A percentile compares a stretch with the other conserved stretches of the same genome.
Conservation (phyloP, 257 asterid genomes). For the Thymus quinquecostatus region DNA sequence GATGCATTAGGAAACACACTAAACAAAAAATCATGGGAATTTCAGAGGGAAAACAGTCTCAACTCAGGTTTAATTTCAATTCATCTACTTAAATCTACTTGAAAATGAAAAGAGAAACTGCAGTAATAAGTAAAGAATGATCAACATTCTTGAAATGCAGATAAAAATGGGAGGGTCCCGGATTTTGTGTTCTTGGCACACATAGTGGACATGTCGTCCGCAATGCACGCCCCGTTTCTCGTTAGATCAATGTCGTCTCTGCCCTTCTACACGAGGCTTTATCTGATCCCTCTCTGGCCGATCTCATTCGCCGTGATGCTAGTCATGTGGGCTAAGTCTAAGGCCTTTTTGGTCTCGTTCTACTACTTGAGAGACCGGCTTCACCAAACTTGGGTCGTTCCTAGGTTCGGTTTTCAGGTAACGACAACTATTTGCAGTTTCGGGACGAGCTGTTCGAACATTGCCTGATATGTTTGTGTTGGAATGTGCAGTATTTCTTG, state of each 20-base stretch:
- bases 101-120: background rate
- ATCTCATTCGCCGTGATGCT: conserved; percentile 57
- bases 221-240: conserved; percentile 71
- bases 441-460: background rate
- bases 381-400: conserved; percentile 91
- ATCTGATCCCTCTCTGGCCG: conserved; percentile 57
- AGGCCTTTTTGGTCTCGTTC: conserved; percentile 66
- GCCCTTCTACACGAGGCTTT: conserved; percentile 56
- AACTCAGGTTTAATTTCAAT: conserved; percentile 48
- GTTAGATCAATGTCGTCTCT: conserved; percentile 54
- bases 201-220: conserved; percentile 78
- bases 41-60: conserved; percentile 53
- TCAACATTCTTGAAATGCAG: conserved; percentile 40
- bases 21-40: conserved; percentile 72
- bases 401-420: conserved; percentile 96
- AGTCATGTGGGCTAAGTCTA: conserved; percentile 85
- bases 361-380: conserved; percentile 67
- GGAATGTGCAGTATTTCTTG: conserved; percentile 69
- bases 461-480: background rate
- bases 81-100: background rate
- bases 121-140: background rate
- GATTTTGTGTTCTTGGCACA: conserved; percentile 95
- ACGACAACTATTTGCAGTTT: background rate
- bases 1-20: conserved; percentile 80
- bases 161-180: conserved; percentile 63